Evolutionary conservation across 2,329 filamentous ascomycete species (phyloP), one percentile per base, ranked within the genome.

Genomic region (Penicillium rolfsii): DNA sequence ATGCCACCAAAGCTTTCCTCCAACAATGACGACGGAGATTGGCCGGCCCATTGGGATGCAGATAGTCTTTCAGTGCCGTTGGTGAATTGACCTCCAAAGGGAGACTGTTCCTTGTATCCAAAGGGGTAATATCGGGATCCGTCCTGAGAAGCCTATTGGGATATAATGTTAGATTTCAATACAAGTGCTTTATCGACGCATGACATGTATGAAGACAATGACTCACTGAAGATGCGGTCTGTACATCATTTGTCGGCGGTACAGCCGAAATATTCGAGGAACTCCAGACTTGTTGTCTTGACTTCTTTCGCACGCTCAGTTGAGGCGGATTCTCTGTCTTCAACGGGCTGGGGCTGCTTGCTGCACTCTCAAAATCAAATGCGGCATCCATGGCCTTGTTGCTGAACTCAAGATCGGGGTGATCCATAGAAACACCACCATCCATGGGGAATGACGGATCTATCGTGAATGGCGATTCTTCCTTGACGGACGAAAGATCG

Each of bases 361-460:
- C 79, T 35, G 79, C 79, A 60, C 79, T 81, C 46, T 81, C 79
- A 62, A 81, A 81, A 63, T 81, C 79, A 60, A 81, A 81, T 12
- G 78, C 79, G 30, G 79, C 79, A 64, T 80, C 79, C 80, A 82
- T 81, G 16, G 77, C 78, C 62, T 75, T 77, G 61, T 81, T 81
- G 59, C 78, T 81, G 6, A 72, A 75, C 62, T 81, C 79, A 46
- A 80, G 66, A 55, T 81, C 79, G 28, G 74, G 63, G 19, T 54
- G 52, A 33, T 74, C 75, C 59, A 70, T 64, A 5, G 64, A 60
- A 53, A 74, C 73, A 5, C 67, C 67, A 26, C 64, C 67, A 57
- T 78, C 74, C 56, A 79, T 67, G 11, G 73, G 66, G 54, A 76
- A 70, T 8, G 73, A 72, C 7, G 74, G 67, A 53, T 78, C 75